A percentile compares a stretch with the other conserved stretches of the same genome.
Conservation (phyloP, 2,329 filamentous ascomycete genomes). For the Colletotrichum sp. region DNA sequence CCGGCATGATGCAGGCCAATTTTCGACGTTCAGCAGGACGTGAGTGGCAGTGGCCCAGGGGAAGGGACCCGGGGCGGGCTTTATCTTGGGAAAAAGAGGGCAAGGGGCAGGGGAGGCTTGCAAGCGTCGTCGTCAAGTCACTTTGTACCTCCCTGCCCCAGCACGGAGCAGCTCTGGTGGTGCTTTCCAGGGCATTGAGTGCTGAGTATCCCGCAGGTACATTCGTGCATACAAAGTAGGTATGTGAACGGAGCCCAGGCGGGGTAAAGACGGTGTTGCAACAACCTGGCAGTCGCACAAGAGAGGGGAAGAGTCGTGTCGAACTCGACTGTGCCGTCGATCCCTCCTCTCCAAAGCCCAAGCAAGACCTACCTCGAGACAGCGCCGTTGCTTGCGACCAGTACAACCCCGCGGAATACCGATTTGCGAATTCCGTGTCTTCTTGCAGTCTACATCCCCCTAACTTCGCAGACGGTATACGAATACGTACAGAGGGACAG, state of each 20-base stretch:
- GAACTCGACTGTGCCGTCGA: not conserved
- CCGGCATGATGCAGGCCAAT: not conserved
- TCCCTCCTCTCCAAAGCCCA: not conserved
- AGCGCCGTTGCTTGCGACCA: not conserved
- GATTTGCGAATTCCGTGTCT: not conserved
- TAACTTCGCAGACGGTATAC: not conserved
- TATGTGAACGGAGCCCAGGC: not conserved
- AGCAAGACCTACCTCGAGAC: not conserved
- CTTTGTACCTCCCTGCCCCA: not conserved
- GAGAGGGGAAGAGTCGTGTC: constrained; percentile 6
- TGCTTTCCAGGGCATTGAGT: not conserved
- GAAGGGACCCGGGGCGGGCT: not conserved
- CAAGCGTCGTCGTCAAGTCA: not conserved
- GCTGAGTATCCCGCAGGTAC: not conserved
- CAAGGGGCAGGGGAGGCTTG: not conserved
- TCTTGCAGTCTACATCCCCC: not conserved
- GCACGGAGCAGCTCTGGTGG: not conserved
- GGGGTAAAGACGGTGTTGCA: not conserved
- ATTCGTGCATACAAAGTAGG: not conserved
- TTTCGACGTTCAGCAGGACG: not conserved
- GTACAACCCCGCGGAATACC: not conserved
- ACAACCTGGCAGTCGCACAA: constrained; percentile 1
- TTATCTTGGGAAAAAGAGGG: not conserved
- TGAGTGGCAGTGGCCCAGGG: not conserved
- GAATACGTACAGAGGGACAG: not conserved